Evolutionary conservation across 306 rosid genomes (phyloP).

Genomic region (Citrullus colocynthis): DNA sequence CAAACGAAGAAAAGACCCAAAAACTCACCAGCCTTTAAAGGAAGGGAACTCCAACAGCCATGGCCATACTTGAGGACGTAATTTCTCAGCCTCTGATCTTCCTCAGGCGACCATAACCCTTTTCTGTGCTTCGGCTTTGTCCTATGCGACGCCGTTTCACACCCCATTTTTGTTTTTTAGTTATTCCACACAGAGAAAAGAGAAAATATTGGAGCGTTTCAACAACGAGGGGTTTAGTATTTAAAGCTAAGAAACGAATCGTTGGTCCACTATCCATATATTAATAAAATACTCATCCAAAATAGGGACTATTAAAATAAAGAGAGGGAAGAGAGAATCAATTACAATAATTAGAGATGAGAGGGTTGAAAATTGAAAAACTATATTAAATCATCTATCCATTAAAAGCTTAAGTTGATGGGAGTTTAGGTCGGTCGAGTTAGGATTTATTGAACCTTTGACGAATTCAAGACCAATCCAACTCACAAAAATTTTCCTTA

Average conservation of each 20-base stretch:
- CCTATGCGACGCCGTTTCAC: constrained; percentile 33
- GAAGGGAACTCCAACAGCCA: constrained; percentile 76
- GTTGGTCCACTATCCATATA: neutral
- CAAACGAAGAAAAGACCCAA: neutral
- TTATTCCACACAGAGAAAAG: neutral
- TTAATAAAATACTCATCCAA: neutral
- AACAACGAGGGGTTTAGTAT: neutral
- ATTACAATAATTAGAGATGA: neutral
- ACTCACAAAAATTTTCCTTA: no score
- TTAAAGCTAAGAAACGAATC: neutral
- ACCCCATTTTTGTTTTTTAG: constrained; percentile 28
- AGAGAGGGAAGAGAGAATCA: neutral
- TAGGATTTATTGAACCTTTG: no score
- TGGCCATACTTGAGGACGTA: constrained; percentile 50
- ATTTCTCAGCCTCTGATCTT: constrained; percentile 61
- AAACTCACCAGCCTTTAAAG: constrained; percentile 45
- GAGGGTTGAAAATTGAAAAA: neutral
- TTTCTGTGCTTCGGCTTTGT: constrained; percentile 56
- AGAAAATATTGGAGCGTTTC: neutral
- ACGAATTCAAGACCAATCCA: no score
- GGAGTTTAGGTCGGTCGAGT: no score
- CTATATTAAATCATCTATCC: no score
- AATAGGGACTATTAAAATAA: neutral
- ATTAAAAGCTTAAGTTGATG: no score
- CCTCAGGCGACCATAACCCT: constrained; percentile 95